Percentiles rank a stretch among this genome's conserved stretches.
Evolutionary conservation across 192 early-diverging fungal species (phyloP).

Genomic region (Linderina pennispora): DNA sequence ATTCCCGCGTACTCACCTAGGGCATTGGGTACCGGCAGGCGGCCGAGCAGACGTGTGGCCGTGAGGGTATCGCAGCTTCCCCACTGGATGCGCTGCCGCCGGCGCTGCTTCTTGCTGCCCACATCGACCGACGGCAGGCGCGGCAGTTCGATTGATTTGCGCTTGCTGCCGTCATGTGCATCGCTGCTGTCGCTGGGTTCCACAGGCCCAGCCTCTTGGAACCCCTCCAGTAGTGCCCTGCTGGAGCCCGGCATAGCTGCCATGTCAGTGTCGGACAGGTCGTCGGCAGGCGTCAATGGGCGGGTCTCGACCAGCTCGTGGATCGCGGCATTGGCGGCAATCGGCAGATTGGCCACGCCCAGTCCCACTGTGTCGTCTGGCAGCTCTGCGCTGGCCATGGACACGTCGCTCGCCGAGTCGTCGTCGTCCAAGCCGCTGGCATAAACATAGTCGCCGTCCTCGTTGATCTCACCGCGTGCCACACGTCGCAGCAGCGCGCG

Average conservation of each 20-base stretch:
- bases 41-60: constrained; percentile 10
- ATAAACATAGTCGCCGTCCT: neutral
- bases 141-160: constrained; percentile 14
- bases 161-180: constrained; percentile 8
- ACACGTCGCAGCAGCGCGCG: constrained; percentile 17
- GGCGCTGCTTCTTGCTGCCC: constrained; percentile 23
- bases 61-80: constrained; percentile 14
- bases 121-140: neutral
- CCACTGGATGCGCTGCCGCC: constrained; percentile 20
- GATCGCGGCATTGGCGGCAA: neutral
- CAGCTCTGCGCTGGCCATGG: neutral
- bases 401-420: neutral
- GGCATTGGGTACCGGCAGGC: neutral
- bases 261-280: neutral
- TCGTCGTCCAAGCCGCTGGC: neutral
- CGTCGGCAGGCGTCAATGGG: constrained; percentile 3
- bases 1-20: neutral
- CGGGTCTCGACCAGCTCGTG: neutral
- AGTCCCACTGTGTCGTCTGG: too few relatives aligned
- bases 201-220: neutral
- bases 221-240: neutral
- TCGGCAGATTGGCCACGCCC: too few relatives aligned
- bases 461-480: neutral
- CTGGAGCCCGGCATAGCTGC: neutral
- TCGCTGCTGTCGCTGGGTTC: constrained; percentile 1